Evolutionary conservation across 225 moss, liverwort and hornwort genomes (phyloP).

Genomic region (Ulota crispa): DNA sequence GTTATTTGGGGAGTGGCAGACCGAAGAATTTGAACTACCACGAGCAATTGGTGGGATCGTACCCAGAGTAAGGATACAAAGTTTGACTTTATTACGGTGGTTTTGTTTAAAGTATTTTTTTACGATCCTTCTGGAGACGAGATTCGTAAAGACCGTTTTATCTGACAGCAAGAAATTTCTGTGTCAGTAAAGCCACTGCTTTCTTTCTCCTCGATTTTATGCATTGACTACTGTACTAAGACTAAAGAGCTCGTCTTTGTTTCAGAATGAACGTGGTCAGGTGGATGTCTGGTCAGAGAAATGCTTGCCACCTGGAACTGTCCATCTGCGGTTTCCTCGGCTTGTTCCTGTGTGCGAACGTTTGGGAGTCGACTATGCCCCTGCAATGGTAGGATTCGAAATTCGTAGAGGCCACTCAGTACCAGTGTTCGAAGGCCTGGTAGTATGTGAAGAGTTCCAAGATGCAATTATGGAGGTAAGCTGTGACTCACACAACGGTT

Average conservation of each 20-base stretch:
- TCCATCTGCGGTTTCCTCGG: constrained; percentile 83
- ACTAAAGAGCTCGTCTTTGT: constrained; percentile 26
- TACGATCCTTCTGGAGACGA: too few species aligned
- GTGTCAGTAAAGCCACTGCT: background rate
- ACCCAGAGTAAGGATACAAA: constrained; percentile 59
- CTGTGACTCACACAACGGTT: background rate
- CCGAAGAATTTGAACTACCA: constrained; percentile 79
- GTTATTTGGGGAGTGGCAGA: constrained; percentile 95
- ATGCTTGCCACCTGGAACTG: constrained; percentile 90
- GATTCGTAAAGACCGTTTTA: background rate
- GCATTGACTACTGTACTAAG: background rate
- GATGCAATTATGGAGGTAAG: constrained; percentile 83
- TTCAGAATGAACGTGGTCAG: constrained; percentile 97
- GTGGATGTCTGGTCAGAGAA: constrained; percentile 97
- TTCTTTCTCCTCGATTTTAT: background rate
- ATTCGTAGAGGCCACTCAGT: constrained; percentile 74
- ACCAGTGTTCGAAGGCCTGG: constrained; percentile 88
- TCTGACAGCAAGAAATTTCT: background rate
- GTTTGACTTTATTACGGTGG: background rate
- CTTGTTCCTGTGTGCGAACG: constrained; percentile 87
- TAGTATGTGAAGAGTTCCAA: constrained; percentile 90
- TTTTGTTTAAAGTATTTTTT: background rate
- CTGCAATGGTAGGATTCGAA: constrained; percentile 98
- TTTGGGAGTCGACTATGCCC: constrained; percentile 86
- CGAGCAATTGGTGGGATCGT: constrained; percentile 88